Conservation (phyloP, 257 asterid genomes). For the Nicotiana noctiflora region DNA sequence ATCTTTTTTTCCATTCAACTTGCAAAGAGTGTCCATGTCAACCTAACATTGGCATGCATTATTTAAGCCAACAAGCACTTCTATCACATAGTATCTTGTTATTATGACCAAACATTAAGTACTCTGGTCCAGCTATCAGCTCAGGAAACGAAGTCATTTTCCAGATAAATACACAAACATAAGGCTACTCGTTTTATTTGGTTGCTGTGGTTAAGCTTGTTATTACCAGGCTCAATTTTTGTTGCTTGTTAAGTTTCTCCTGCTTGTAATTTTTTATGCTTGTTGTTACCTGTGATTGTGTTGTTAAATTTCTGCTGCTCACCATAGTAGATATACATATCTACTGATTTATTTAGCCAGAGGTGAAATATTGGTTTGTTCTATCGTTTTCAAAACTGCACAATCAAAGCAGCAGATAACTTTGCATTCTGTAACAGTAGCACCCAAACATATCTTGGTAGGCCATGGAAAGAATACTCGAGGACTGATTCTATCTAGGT, state of each 20-base stretch:
- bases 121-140: background rate
- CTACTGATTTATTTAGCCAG: too few relatives aligned
- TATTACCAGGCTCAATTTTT: too few relatives aligned
- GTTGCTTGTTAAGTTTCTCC: too few relatives aligned
- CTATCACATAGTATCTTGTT: background rate
- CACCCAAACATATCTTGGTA: constrained; percentile 34
- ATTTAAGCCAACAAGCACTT: background rate
- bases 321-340: too few relatives aligned
- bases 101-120: background rate
- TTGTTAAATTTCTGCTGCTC: too few relatives aligned
- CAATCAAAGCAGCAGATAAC: constrained; percentile 33
- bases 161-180: background rate
- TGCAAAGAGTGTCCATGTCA: background rate
- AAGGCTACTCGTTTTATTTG: too few relatives aligned
- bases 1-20: background rate
- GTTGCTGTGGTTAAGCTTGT: too few relatives aligned
- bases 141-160: background rate
- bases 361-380: too few relatives aligned
- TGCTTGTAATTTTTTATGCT: too few relatives aligned
- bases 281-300: too few relatives aligned
- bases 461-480: constrained; percentile 59
- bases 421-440: constrained; percentile 17
- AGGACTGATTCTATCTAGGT: too few relatives aligned
- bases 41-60: background rate
- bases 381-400: too few relatives aligned